Evolutionary conservation across 2,329 filamentous ascomycete species (phyloP).

Genomic region (Nigrospora oryzae): DNA sequence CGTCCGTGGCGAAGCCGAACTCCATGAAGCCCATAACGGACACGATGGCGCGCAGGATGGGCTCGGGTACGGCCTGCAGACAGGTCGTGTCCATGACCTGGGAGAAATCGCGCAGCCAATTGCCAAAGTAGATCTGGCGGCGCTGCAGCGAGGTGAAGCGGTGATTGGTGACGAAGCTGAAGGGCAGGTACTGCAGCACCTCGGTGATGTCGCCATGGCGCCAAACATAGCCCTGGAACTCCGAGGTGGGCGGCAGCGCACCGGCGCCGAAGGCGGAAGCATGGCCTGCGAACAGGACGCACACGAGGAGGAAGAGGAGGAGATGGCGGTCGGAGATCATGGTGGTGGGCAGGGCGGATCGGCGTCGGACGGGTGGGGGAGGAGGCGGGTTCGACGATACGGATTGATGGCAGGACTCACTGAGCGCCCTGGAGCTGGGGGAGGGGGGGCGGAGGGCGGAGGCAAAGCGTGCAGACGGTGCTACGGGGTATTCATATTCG

Average conservation of each 20-base stretch:
- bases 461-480: too few species aligned
- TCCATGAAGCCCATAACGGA: constrained; percentile 47
- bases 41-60: constrained; percentile 44
- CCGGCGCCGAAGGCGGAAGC: constrained; percentile 28
- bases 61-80: constrained; percentile 40
- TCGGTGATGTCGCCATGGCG: constrained; percentile 30
- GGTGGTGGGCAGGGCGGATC: too few species aligned
- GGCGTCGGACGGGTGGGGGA: too few species aligned
- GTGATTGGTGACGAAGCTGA: constrained; percentile 26
- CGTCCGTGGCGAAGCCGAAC: constrained; percentile 46
- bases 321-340: not conserved
- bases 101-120: constrained; percentile 39
- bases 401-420: too few species aligned
- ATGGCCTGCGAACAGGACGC: constrained; percentile 21
- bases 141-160: constrained; percentile 28
- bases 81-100: constrained; percentile 47
- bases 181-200: constrained; percentile 25
- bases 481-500: too few species aligned
- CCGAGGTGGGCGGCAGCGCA: constrained; percentile 24
- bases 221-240: constrained; percentile 32
- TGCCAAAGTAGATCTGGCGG: constrained; percentile 32
- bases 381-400: too few species aligned
- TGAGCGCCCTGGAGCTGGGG: too few species aligned
- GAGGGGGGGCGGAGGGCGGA: too few species aligned
- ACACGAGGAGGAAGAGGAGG: constrained; percentile 18